Percentiles rank a stretch among this genome's conserved stretches.
Conservation (phyloP, 2,329 filamentous ascomycete species). For the Colletotrichum lupini region DNA sequence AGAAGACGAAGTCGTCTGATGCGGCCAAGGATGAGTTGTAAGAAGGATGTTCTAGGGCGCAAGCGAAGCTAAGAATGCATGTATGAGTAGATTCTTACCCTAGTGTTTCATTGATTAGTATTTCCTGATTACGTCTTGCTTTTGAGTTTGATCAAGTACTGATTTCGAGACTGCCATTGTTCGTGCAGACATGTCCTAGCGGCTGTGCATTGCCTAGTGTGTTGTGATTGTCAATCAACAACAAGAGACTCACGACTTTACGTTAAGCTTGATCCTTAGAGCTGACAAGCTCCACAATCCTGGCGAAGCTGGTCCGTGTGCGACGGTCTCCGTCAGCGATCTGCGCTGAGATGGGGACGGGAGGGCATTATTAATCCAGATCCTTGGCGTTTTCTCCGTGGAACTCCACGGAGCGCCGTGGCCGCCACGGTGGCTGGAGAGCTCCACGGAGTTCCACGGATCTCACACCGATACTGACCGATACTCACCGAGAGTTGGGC, state of each 20-base stretch:
- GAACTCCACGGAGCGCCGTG: slow-evolving; percentile 13
- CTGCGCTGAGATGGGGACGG: not conserved
- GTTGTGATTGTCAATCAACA: not conserved
- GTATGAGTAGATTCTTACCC: not conserved
- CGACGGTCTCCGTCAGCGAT: not conserved
- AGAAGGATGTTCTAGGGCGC: not conserved
- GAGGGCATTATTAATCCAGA: slow-evolving; percentile 17
- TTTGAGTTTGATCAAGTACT: not conserved
- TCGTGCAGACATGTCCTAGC: not conserved
- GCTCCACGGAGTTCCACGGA: not conserved
- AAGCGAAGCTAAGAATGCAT: not conserved
- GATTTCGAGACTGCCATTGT: not conserved
- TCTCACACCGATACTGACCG: not conserved
- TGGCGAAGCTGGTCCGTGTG: not conserved
- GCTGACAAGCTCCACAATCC: not conserved
- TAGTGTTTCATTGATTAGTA: not conserved
- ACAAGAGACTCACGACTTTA: not conserved
- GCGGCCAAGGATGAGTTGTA: slow-evolving; percentile 25
- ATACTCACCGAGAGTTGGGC: not conserved
- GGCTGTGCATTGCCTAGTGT: not conserved
- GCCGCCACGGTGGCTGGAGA: slow-evolving; percentile 13
- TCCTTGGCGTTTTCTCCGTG: slow-evolving; percentile 15
- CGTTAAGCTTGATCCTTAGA: no score
- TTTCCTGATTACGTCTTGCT: not conserved
- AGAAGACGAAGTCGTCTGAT: not conserved